Base-by-base conservation (phyloP, 805 yeast genomes). In the Candida silvicultrix region DNA sequence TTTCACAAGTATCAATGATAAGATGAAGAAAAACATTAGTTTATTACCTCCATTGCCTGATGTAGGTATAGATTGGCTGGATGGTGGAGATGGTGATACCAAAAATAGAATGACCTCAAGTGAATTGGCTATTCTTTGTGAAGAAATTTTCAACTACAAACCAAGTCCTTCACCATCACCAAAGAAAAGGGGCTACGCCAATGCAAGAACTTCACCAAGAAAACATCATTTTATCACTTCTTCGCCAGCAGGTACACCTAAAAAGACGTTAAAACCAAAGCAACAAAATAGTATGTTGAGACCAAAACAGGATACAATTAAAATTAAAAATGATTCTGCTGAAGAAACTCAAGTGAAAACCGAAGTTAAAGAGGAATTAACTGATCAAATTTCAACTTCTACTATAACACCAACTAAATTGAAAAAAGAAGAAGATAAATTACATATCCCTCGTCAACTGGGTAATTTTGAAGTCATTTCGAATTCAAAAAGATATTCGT, bases 81-180 rank as follows among this genome's bases (percentile, higher is more conserved):
- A 50, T 37, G 42, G 49, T 2, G 45, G 40, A 20, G 54, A 47
- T 21, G 42, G 47, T 4, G 49, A 35, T 18, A 14, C 10, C 19
- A 18, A 34, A 8, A 34, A n/a, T 18, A 34, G 20, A n/a, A 8
- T 10, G 15, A 34, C 62, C 2, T 54, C 60, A 4, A 49, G 48
- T 36, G 67, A 63, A 28, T 56, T 63, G 49, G 63, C 62, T 5
- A 44, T 55, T 11, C 45, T 63, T 8, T 63, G 62, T 47, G 57
- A 59, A 40, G 65, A 59, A 37, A 55, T 62, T 37, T 63, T 63
- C 45, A 59, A 54, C 36, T 44, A 47, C 43, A 45, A 50, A 31
- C 25, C 25, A 23, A 23, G 25, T 23, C 25, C 25, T 23, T 23
- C 25, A 23, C 25, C 28, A 31, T 45, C 54, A 9, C 55, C 55